Evolutionary conservation across 352 stramenopile genomes (phyloP), one percentile per base, ranked within the genome.

Genomic region (Phytophthora crassamura): DNA sequence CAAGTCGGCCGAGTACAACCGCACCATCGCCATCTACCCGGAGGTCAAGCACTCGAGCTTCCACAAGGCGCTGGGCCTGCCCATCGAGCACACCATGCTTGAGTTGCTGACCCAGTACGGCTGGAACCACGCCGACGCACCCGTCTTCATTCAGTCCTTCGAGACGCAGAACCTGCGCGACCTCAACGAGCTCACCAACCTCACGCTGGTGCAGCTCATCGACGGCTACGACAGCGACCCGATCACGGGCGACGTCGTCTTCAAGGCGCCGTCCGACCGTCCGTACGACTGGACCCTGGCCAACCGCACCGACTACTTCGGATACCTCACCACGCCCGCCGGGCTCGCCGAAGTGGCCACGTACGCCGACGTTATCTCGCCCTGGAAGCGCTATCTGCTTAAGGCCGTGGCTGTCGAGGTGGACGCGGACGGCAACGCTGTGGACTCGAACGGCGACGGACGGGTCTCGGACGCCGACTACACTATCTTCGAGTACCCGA

Each of bases 1-100:
- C 68, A 84, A 91, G 75, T 75, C 85, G 43, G 64, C 72, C 52
- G 70, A 88, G 45, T 77, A 78, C 41, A 79, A 78, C 32, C 78
- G 79, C 43, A 86, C 75, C 16, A 79, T 93, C 18, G 89, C 89
- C 28, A 89, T 98, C 50, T 97, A 97, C 69, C 78, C 82, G 3
- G 91, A 98, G 76, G 80, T 91, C 33, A 98, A 97, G 69, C 80
- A 97, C 64, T 84, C 81, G 57, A 94, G 74, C 47, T 90, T 90
- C 69, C 74, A 92, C 74, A 74, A 84, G 51, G 61, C 74, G 7
- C 60, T 96, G 0, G 80, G 85, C 2, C 64, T 97, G 7, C 77
- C 86, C 12, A 72, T 97, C 14, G 84, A 95, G 25, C 83, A 94
- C 56, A 84, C 86, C 40, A 67, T 97, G 52, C 64, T 97, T 5